Conservation (phyloP, 768 basidiomycete species). For the Macrolepiota albuminosa region DNA sequence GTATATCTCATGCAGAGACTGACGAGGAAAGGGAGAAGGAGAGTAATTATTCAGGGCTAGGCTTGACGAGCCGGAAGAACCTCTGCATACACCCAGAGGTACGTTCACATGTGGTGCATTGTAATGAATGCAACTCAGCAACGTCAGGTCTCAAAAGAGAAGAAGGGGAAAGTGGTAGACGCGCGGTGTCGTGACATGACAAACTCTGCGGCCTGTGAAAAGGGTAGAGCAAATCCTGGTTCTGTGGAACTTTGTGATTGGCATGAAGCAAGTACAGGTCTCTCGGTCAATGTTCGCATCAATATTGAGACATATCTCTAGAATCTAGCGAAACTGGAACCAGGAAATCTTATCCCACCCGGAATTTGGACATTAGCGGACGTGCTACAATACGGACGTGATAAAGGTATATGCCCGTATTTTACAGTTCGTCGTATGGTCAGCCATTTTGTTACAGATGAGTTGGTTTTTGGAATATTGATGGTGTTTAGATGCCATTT, state of each 20-base stretch:
- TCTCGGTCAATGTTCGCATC: neutral
- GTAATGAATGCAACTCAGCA: neutral
- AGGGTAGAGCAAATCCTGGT: conserved; percentile 80
- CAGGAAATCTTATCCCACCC: conserved; percentile 74
- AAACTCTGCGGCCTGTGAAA: conserved; percentile 76
- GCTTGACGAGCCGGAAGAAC: conserved; percentile 94
- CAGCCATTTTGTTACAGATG: conserved; percentile 4
- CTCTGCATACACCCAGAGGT: conserved; percentile 95
- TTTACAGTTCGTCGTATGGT: conserved; percentile 97
- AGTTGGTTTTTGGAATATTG: conserved; percentile 2
- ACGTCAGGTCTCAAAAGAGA: conserved; percentile 89
- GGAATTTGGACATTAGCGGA: conserved; percentile 96
- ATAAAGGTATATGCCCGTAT: conserved; percentile 88
- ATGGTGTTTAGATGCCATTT: conserved; percentile 74
- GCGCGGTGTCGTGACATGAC: conserved; percentile 96
- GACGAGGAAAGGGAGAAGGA: conserved; percentile 77
- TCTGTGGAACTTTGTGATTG: conserved; percentile 90
- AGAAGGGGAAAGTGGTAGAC: conserved; percentile 97
- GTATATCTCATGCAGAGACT: conserved; percentile 66
- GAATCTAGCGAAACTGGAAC: conserved; percentile 80
- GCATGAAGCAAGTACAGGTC: conserved; percentile 71
- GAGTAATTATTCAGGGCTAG: conserved; percentile 78
- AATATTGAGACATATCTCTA: conserved; percentile 25
- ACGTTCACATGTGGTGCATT: conserved; percentile 14
- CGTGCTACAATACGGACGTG: conserved; percentile 81